A percentile compares a stretch with the other conserved stretches of the same genome.
These are phyloP conservation scores for Xylariaceae sp. DNA, from an alignment of 2,329 filamentous ascomycete genomes.

Conservation along the genomic window DNA sequence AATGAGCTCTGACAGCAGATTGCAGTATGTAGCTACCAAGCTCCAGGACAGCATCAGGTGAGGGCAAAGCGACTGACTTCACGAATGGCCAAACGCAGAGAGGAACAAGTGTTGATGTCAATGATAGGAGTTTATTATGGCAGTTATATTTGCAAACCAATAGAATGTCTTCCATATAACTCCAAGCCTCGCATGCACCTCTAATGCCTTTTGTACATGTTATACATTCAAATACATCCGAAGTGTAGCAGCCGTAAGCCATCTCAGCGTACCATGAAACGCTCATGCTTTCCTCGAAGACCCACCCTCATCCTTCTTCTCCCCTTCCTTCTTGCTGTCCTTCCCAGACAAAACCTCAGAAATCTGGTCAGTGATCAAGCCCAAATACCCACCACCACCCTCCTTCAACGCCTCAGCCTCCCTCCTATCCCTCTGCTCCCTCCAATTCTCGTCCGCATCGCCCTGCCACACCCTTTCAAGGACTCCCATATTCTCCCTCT, in stretches of 20 bases:
- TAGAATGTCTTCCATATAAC: neutral
- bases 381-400: slow-evolving; percentile 52
- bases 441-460: slow-evolving; percentile 53
- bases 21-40: too few relatives aligned
- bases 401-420: slow-evolving; percentile 53
- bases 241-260: slow-evolving; percentile 1
- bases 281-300: slow-evolving; percentile 17
- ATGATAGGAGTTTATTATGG: slow-evolving; percentile 3
- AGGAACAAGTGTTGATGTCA: neutral
- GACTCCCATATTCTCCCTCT: slow-evolving; percentile 23
- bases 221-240: slow-evolving; percentile 6
- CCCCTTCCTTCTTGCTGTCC: slow-evolving; percentile 30
- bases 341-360: slow-evolving; percentile 45
- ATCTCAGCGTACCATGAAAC: slow-evolving; percentile 12
- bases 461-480: slow-evolving; percentile 58
- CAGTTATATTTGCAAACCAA: neutral
- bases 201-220: slow-evolving; percentile 4
- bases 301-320: slow-evolving; percentile 30
- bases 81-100: neutral
- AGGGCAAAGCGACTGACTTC: too few relatives aligned
- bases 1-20: too few relatives aligned
- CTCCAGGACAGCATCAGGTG: too few relatives aligned
- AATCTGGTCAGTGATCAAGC: slow-evolving; percentile 56
- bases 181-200: neutral
- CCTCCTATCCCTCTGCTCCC: slow-evolving; percentile 48